Conservation (phyloP, 2,329 filamentous ascomycete species). For the Thelonectria discophora region DNA sequence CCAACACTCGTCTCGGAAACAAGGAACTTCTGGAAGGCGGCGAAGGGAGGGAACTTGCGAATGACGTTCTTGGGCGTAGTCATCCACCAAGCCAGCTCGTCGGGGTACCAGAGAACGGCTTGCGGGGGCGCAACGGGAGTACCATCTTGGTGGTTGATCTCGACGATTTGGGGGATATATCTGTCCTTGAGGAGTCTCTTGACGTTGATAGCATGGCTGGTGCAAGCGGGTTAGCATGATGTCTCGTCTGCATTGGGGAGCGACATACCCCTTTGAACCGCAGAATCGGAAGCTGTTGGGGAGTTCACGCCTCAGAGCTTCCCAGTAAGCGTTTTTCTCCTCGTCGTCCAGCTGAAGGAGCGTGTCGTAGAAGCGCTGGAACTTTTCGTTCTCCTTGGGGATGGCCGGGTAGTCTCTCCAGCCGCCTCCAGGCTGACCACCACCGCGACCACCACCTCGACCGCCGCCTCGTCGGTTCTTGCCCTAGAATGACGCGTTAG, state of each 20-base stretch:
- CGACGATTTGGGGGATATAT: conserved; percentile 90
- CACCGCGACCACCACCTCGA: conserved; percentile 24
- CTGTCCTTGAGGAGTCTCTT: conserved; percentile 86
- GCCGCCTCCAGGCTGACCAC: conserved; percentile 42
- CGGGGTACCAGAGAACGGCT: conserved; percentile 90
- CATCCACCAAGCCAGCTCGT: conserved; percentile 96
- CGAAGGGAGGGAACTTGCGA: conserved; percentile 91
- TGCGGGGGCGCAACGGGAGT: conserved; percentile 81
- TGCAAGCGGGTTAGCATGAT: conserved; percentile 28
- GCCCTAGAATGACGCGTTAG: conserved; percentile 43
- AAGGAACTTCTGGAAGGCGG: conserved; percentile 95
- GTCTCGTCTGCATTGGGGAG: conserved; percentile 12
- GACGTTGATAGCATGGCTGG: conserved; percentile 88
- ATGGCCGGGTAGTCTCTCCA: conserved; percentile 57
- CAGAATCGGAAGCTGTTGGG: conserved; percentile 99
- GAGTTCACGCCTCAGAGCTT: conserved; percentile 80
- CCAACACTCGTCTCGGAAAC: conserved; percentile 97
- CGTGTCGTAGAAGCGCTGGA: conserved; percentile 87
- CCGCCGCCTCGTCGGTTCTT: conserved; percentile 49
- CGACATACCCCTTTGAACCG: conserved; percentile 82
- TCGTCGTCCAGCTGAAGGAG: conserved; percentile 78
- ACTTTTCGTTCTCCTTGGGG: conserved; percentile 81
- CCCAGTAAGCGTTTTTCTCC: conserved; percentile 86
- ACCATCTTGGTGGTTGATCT: conserved; percentile 84
- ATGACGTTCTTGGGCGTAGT: conserved; percentile 97